These are phyloP conservation scores for Pilasporangium apinafurcum DNA, from an alignment of 352 stramenopile genomes.

Conservation along the genomic window DNA sequence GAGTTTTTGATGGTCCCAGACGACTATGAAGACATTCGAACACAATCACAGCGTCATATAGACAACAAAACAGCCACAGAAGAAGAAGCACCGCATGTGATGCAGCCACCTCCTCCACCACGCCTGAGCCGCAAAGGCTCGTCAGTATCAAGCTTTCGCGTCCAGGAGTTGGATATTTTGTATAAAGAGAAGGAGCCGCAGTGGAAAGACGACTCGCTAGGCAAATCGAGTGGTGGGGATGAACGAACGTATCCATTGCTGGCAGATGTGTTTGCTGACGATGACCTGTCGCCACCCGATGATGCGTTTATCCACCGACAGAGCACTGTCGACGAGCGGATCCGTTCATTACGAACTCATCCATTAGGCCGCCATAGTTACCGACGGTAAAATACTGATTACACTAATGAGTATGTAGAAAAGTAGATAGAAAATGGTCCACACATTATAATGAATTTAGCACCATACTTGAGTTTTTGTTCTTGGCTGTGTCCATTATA, in stretches of 20 bases:
- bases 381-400: no score
- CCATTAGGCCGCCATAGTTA: no score
- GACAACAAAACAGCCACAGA: no score
- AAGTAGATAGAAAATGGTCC: no score
- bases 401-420: no score
- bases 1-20: constrained; percentile 67
- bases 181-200: constrained; percentile 19
- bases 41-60: no score
- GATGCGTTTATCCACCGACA: constrained; percentile 60
- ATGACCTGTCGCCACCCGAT: constrained; percentile 31
- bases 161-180: constrained; percentile 52
- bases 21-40: constrained; percentile 16
- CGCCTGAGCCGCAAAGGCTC: constrained; percentile 20
- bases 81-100: neutral
- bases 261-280: constrained; percentile 55
- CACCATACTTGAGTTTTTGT: no score
- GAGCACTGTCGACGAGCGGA: constrained; percentile 11
- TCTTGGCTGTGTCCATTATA: no score
- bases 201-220: neutral
- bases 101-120: constrained; percentile 1
- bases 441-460: no score
- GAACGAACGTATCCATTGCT: constrained; percentile 28
- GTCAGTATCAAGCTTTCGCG: constrained; percentile 42
- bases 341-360: constrained; percentile 2
- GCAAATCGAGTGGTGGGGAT: constrained; percentile 6